Percentiles rank a stretch among this genome's conserved stretches.
phyloP scores from a whole-genome alignment of 257 asterid genomes.

The Oldenlandia corymbosa region DNA sequence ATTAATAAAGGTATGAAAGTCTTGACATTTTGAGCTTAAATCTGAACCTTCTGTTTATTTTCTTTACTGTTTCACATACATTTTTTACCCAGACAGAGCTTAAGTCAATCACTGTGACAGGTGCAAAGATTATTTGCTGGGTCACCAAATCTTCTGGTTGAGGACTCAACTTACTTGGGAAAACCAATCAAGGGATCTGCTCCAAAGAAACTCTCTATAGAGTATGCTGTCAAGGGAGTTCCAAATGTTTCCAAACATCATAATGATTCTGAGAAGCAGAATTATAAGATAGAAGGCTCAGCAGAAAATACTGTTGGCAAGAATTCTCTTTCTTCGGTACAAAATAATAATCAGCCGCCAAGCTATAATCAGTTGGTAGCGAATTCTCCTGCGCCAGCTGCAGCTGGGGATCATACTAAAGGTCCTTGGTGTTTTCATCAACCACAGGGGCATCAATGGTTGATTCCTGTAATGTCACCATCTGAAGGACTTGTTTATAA shows the following conservation, averaged over 20 bases:
- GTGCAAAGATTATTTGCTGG: constrained; percentile 74
- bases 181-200: constrained; percentile 40
- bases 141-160: constrained; percentile 52
- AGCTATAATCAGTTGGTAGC: constrained; percentile 19
- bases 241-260: constrained; percentile 34
- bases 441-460: constrained; percentile 68
- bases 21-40: neutral
- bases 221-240: constrained; percentile 29
- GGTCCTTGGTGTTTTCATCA: constrained; percentile 41
- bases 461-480: constrained; percentile 88
- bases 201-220: constrained; percentile 42
- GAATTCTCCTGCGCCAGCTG: constrained; percentile 27
- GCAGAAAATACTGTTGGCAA: constrained; percentile 56
- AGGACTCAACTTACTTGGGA: constrained; percentile 34
- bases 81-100: neutral
- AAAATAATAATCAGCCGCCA: constrained; percentile 31
- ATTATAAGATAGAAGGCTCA: constrained; percentile 46
- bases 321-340: constrained; percentile 34
- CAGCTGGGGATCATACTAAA: constrained; percentile 24
- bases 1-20: constrained; percentile 52
- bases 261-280: constrained; percentile 30
- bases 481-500: constrained; percentile 87
- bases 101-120: constrained; percentile 28
- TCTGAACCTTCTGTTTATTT: neutral
- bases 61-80: neutral